Conservation (phyloP, 352 stramenopile species). For the Aphanomyces euteiches region DNA sequence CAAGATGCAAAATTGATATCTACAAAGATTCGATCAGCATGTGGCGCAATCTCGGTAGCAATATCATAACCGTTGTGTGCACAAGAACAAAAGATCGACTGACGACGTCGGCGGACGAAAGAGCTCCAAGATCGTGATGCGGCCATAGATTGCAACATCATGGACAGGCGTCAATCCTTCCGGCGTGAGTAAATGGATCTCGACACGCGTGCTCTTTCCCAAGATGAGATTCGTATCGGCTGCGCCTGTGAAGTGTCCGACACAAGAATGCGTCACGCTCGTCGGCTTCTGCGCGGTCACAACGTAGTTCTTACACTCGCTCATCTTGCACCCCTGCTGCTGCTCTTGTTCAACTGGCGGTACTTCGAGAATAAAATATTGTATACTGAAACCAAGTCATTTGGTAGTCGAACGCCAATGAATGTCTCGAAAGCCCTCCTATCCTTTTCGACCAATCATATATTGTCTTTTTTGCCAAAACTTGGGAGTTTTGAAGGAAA, state of each 20-base stretch:
- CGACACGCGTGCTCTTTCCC: conserved; percentile 84
- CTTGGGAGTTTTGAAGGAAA: too few species aligned
- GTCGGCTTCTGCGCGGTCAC: conserved; percentile 92
- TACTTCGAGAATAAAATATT: conserved; percentile 1
- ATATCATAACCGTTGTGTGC: conserved; percentile 71
- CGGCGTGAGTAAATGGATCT: conserved; percentile 82
- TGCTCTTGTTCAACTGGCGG: not conserved
- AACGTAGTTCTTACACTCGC: conserved; percentile 82
- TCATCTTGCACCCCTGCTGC: conserved; percentile 3
- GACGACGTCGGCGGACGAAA: conserved; percentile 70
- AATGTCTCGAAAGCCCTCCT: conserved; percentile 10
- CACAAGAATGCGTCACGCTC: conserved; percentile 89
- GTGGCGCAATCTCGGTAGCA: not conserved
- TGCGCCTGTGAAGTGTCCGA: conserved; percentile 81
- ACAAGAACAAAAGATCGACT: conserved; percentile 84
- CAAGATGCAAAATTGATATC: conserved; percentile 81
- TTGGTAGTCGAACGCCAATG: not conserved
- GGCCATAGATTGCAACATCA: conserved; percentile 82
- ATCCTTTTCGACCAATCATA: conserved; percentile 7
- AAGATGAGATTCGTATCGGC: conserved; percentile 89
- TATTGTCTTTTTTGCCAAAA: too few species aligned
- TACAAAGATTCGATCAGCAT: not conserved
- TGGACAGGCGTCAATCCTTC: conserved; percentile 83
- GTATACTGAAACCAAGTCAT: conserved; percentile 4
- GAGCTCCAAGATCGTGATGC: conserved; percentile 84